These are phyloP conservation scores for Periconia sp. DNA, from an alignment of 2,329 filamentous ascomycete species.

Conservation along the genomic window DNA sequence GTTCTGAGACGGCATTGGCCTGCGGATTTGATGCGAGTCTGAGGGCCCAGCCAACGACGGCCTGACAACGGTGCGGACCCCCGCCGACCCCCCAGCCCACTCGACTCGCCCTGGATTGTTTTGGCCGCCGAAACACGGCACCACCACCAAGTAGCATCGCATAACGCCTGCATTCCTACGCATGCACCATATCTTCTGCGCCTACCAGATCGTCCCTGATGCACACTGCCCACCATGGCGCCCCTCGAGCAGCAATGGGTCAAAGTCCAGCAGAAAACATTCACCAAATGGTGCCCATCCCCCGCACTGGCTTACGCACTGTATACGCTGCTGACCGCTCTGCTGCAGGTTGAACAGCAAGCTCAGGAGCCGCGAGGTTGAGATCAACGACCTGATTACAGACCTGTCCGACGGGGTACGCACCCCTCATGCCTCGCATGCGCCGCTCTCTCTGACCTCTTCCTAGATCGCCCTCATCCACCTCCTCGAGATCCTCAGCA, in stretches of 20 bases:
- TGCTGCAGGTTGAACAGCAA: constrained; percentile 88
- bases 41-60: constrained; percentile 28
- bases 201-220: constrained; percentile 25
- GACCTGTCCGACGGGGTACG: constrained; percentile 94
- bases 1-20: constrained; percentile 4
- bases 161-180: constrained; percentile 12
- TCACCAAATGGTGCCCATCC: constrained; percentile 85
- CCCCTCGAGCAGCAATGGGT: constrained; percentile 69
- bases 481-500: constrained; percentile 92
- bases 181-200: background rate
- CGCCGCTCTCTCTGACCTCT: constrained; percentile 9
- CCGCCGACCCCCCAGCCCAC: constrained; percentile 24
- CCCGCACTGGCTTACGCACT: constrained; percentile 7
- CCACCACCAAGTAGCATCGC: constrained; percentile 22
- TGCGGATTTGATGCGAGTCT: constrained; percentile 5
- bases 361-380: constrained; percentile 76
- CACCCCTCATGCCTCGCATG: constrained; percentile 33
- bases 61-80: constrained; percentile 28
- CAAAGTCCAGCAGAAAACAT: constrained; percentile 95
- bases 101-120: constrained; percentile 30
- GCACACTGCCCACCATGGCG: constrained; percentile 44
- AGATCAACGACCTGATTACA: constrained; percentile 83
- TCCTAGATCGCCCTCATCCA: constrained; percentile 89
- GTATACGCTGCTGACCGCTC: constrained; percentile 26
- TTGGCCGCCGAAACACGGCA: constrained; percentile 31